Percentiles rank a stretch among this genome's conserved stretches.
phyloP scores from a whole-genome alignment of 75 land plant species.

The Azolla pinnata region DNA sequence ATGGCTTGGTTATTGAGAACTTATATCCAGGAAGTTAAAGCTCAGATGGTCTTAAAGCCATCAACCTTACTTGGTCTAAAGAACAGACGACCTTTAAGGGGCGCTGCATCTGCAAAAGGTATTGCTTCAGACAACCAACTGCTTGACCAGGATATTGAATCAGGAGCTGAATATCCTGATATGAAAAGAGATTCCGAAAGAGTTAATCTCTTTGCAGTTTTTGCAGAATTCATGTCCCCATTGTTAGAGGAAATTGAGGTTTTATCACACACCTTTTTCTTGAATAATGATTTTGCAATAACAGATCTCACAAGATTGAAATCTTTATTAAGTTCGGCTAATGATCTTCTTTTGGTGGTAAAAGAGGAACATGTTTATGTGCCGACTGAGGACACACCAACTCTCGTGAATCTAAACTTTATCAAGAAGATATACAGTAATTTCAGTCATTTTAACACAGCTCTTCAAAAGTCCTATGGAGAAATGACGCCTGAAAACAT shows the following conservation, averaged over 20 bases:
- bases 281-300: background rate
- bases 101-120: background rate
- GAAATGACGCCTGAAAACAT: too few relatives aligned
- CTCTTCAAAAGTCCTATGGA: constrained; percentile 9
- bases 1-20: constrained; percentile 1
- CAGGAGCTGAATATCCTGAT: background rate
- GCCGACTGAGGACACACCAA: constrained; percentile 51
- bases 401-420: constrained; percentile 42
- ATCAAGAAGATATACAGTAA: constrained; percentile 34
- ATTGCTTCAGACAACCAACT: background rate
- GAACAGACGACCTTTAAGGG: background rate
- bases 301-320: background rate
- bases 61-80: background rate
- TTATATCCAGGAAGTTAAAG: background rate
- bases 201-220: constrained; percentile 10
- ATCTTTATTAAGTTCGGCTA: constrained; percentile 32
- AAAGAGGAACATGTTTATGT: constrained; percentile 47
- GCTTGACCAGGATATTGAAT: background rate
- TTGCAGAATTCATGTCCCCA: constrained; percentile 15
- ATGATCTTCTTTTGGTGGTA: constrained; percentile 40
- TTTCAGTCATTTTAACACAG: constrained; percentile 25
- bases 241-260: background rate
- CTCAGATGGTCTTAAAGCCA: background rate
- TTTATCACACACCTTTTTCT: background rate
- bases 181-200: background rate